Evolutionary conservation across 1,284 basidiomycete genomes (phyloP).

Genomic region (Leccinum huronense): DNA sequence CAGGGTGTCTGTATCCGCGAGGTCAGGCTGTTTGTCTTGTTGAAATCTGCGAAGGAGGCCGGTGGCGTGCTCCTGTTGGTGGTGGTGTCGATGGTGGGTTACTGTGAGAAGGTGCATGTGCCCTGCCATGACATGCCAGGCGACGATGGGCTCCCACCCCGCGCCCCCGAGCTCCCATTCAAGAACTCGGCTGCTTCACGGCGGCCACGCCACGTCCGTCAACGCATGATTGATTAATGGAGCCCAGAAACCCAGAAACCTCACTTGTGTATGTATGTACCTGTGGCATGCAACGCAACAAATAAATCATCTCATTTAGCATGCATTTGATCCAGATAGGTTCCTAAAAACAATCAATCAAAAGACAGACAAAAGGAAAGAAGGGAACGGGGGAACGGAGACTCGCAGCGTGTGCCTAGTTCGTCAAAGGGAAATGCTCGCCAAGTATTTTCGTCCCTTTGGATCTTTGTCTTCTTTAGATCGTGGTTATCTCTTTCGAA

Average conservation of each 20-base stretch:
- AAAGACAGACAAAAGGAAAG: not conserved
- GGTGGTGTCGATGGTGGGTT: not conserved
- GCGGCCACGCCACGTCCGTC: not conserved
- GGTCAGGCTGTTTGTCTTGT: not conserved
- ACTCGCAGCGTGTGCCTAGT: conserved; percentile 4
- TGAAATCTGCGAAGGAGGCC: not conserved
- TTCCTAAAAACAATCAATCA: not conserved
- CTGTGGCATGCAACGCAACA: not conserved
- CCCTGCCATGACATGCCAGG: not conserved
- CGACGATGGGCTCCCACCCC: not conserved
- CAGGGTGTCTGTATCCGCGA: not conserved
- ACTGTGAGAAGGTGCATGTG: not conserved
- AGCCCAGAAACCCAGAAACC: not conserved
- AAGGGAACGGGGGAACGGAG: not conserved
- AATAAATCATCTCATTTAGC: not conserved
- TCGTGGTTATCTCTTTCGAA: not conserved
- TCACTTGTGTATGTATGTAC: not conserved
- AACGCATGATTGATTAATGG: not conserved
- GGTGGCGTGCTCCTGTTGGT: not conserved
- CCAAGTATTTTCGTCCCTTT: not conserved
- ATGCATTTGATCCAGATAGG: not conserved
- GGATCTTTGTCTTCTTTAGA: not conserved
- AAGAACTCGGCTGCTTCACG: not conserved
- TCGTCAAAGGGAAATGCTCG: not conserved
- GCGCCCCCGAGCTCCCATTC: not conserved